Conservation (phyloP, 164 flowering plant genomes). For the Liquidambar formosana region DNA sequence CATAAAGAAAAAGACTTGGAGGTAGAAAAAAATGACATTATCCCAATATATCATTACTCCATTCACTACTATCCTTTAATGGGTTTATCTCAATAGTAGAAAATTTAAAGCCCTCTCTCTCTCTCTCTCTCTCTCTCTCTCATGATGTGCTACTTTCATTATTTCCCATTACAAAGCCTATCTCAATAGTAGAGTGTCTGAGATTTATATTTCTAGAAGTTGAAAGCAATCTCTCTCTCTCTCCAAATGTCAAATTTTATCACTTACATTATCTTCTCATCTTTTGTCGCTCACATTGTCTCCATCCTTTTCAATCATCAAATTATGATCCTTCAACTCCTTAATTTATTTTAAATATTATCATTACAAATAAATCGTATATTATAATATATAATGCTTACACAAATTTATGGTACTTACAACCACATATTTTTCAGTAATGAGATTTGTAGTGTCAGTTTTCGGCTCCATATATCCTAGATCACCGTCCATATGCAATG, state of each 20-base stretch:
- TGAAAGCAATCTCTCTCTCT: constrained; percentile 5
- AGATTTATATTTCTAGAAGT: constrained; percentile 15
- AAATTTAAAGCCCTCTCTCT: neutral
- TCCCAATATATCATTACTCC: neutral
- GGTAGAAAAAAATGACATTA: neutral
- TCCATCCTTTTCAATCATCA: constrained; percentile 14
- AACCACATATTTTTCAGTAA: too few species aligned
- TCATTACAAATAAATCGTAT: neutral
- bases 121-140: neutral
- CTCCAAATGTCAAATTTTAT: neutral
- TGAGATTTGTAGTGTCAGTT: too few species aligned
- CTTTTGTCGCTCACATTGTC: too few species aligned
- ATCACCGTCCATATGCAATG: too few species aligned
- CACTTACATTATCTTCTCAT: constrained; percentile 4
- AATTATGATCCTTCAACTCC: constrained; percentile 11
- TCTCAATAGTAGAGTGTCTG: neutral
- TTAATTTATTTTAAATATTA: neutral
- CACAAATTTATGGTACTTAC: too few species aligned
- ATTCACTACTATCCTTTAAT: too few species aligned
- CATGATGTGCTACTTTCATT: neutral
- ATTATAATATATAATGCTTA: too few species aligned
- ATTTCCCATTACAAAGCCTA: constrained; percentile 5
- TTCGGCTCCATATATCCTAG: too few species aligned
- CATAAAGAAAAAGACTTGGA: neutral
- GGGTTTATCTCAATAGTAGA: too few species aligned